A percentile compares a stretch with the other conserved stretches of the same genome.
phyloP scores from a whole-genome alignment of 306 rosid species.

The Arachis stenosperma region DNA sequence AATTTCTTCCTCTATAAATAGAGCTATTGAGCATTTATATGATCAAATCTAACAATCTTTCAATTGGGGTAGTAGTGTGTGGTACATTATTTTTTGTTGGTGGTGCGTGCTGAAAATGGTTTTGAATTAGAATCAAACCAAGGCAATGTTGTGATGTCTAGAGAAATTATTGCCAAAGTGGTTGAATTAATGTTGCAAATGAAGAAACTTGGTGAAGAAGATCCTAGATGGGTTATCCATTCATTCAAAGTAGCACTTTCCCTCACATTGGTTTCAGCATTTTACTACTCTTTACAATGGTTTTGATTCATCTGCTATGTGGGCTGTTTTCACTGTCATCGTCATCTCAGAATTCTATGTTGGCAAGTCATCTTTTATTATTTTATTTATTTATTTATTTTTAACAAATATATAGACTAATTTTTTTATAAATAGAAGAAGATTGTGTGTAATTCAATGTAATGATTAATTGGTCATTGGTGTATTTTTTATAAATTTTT shows the following conservation, averaged over 20 bases:
- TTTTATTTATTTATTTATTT: no score
- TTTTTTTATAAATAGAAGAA: no score
- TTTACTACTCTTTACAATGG: constrained; percentile 43
- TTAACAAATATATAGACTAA: no score
- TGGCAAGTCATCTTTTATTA: constrained; percentile 26
- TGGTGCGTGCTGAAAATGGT: not conserved
- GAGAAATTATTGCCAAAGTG: not conserved
- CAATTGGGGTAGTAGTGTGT: no score
- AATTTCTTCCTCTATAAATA: constrained; percentile 18
- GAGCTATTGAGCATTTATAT: not conserved
- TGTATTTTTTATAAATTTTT: no score
- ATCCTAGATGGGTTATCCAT: constrained; percentile 53
- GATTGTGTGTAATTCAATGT: no score
- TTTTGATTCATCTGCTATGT: constrained; percentile 44
- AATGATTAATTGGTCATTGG: no score
- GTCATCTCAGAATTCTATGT: constrained; percentile 47
- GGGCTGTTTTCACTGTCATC: constrained; percentile 51
- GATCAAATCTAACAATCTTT: no score
- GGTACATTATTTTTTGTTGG: no score
- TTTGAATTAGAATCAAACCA: constrained; percentile 10
- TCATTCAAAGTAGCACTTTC: constrained; percentile 49
- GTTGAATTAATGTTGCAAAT: constrained; percentile 12
- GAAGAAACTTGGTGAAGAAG: constrained; percentile 52
- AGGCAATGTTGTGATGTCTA: constrained; percentile 9
- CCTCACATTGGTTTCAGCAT: constrained; percentile 37